Base-by-base conservation (phyloP, 2,329 filamentous ascomycete species). In the Trichoderma pleuroti region DNA sequence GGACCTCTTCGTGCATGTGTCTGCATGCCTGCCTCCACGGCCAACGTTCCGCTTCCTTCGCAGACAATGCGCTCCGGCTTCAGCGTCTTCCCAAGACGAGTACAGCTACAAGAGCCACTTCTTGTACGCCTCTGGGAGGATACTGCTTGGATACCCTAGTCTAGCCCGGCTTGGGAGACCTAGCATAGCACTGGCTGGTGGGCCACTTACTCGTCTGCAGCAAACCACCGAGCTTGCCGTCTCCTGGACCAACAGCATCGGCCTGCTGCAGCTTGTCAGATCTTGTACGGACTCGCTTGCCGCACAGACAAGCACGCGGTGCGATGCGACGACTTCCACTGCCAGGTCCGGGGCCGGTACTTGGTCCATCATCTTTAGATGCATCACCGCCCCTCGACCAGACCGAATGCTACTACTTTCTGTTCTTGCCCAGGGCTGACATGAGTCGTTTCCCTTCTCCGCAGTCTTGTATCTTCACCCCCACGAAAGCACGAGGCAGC, bases 21-120 rank as follows among this genome's bases (percentile, higher is more conserved):
- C 30, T 70, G 68, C 68, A 72, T 62, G 52, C 34, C 52, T 52
- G 52, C 56, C 42, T 60, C 69, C 42, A 71, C 46, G 67, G 67
- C 34, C 71, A 72, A 72, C 71, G 68, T 70, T 57, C 62, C 59
- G 65, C 65, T 68, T 64, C 71, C 61, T 70, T 72, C 68, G 26
- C 69, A 70, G 61, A 70, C 63, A 49, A 69, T 69, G 46, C 66
- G 49, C 64, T 67, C 34, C 52, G 52, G 64, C 52, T 28, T 67
- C 56, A 36, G 39, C 28, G 24, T 61, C 32, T 36, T 59, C 54
- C 56, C 42, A 60, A 28, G 49, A 12, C 36, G 65, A 49, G 61
- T 52, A 66, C 63, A 60, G 34, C 42, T 54, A 28, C 69, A 60
- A 66, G 69, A 60, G n/a, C 64, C 59, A 69, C 39, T 64, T 64